Conservation (phyloP, 208 protist genomes). For the Novymonas esmeraldas region DNA sequence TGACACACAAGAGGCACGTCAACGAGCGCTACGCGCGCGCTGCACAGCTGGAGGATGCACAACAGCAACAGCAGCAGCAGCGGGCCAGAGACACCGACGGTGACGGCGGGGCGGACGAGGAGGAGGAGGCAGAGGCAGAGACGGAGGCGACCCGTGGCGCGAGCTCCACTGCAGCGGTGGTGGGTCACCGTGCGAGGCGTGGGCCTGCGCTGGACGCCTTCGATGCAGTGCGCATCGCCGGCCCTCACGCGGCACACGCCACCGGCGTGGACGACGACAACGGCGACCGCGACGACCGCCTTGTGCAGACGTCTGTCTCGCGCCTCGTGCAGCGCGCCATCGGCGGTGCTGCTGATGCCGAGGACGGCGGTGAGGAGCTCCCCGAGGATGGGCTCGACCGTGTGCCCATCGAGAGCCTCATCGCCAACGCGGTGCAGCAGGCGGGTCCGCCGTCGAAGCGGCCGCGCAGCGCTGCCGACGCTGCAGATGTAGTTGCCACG, state of each 20-base stretch:
- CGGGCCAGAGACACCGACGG: conserved; percentile 7
- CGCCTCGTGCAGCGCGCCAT: conserved; percentile 24
- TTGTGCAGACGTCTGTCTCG: conserved; percentile 6
- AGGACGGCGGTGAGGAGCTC: conserved; percentile 54
- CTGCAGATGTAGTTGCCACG: not conserved
- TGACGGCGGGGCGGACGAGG: conserved; percentile 14
- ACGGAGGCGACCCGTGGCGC: not conserved
- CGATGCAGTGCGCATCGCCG: conserved; percentile 13
- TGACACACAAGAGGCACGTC: conserved; percentile 66
- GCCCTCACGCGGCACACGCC: not conserved
- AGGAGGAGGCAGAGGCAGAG: conserved; percentile 21
- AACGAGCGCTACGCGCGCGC: conserved; percentile 71
- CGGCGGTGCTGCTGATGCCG: conserved; percentile 8
- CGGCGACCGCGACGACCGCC: not conserved
- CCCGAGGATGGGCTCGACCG: conserved; percentile 59
- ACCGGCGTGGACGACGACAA: not conserved
- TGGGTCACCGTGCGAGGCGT: not conserved
- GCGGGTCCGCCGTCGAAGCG: conserved; percentile 8
- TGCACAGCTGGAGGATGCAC: conserved; percentile 34
- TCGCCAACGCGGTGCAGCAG: conserved; percentile 33
- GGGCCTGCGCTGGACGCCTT: conserved; percentile 23
- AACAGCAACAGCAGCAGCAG: conserved; percentile 13
- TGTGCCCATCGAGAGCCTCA: conserved; percentile 35
- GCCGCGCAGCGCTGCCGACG: conserved; percentile 13
- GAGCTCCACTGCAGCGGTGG: not conserved